These are phyloP conservation scores for Wickerhamiella kurtzmanii DNA, from an alignment of 805 yeast genomes.

Conservation along the genomic window DNA sequence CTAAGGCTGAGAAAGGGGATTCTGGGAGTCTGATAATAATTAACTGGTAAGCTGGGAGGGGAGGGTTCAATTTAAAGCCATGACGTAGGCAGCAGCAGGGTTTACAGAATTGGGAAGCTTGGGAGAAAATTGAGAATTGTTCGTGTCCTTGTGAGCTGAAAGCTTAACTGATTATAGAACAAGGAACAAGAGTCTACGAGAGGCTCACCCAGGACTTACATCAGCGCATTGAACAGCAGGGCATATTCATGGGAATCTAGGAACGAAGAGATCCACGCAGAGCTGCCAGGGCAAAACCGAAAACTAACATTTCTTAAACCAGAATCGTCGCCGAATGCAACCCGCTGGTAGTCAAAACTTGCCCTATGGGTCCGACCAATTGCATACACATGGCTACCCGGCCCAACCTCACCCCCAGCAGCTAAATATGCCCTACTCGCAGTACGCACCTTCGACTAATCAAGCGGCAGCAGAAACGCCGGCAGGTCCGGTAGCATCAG, in stretches of 20 bases:
- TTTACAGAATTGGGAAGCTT: too few relatives aligned
- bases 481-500: too few relatives aligned
- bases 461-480: not conserved
- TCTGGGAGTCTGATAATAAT: too few relatives aligned
- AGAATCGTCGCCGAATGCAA: not conserved
- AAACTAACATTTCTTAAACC: not conserved
- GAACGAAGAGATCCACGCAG: not conserved
- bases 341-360: not conserved
- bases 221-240: not conserved
- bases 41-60: too few relatives aligned
- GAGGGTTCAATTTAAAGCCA: too few relatives aligned
- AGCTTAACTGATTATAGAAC: not conserved
- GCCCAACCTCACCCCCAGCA: not conserved
- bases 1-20: too few relatives aligned
- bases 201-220: not conserved
- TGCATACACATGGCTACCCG: not conserved
- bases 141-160: not conserved
- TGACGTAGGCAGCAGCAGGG: too few relatives aligned
- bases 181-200: not conserved
- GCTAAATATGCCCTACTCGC: not conserved
- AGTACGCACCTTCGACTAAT: not conserved
- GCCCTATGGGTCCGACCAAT: not conserved
- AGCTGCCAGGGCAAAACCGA: not conserved
- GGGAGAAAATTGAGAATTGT: not conserved
- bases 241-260: not conserved